These are phyloP conservation scores for Epichloe amarillans DNA, from an alignment of 2,329 filamentous ascomycete genomes.

Conservation along the genomic window DNA sequence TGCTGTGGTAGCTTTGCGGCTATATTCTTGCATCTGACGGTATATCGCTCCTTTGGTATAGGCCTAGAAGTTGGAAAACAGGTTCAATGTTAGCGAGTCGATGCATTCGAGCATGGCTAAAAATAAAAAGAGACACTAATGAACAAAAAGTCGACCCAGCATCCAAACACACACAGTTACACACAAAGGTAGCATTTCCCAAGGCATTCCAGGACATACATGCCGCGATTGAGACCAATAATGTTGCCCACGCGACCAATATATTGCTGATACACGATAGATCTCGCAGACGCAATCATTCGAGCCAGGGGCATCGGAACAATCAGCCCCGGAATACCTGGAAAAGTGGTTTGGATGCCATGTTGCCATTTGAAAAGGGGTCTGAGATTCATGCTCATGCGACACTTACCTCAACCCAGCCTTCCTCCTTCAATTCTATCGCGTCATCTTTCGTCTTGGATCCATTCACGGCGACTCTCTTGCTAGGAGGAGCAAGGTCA, in stretches of 20 bases:
- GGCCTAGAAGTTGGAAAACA: constrained; percentile 13
- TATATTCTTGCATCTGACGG: constrained; percentile 96
- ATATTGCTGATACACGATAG: neutral
- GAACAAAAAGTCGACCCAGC: neutral
- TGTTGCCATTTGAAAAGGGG: constrained; percentile 6
- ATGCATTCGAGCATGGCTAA: neutral
- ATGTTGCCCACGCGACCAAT: constrained; percentile 2
- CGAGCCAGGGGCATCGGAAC: neutral
- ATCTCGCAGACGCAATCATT: constrained; percentile 2
- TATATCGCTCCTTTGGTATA: constrained; percentile 79
- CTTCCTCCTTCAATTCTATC: constrained; percentile 43
- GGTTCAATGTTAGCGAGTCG: neutral
- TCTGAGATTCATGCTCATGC: constrained; percentile 17
- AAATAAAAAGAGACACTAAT: neutral
- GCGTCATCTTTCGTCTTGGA: constrained; percentile 42
- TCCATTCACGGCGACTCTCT: constrained; percentile 85
- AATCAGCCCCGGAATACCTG: constrained; percentile 2
- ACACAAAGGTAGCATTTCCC: neutral
- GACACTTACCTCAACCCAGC: constrained; percentile 53
- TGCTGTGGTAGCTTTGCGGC: constrained; percentile 71
- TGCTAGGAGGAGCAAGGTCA: constrained; percentile 74
- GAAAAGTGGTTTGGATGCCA: constrained; percentile 2
- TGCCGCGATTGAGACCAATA: neutral
- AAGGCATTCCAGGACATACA: neutral
- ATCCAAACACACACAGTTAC: neutral